These are phyloP conservation scores for Wakefieldia striispora DNA, from an alignment of 768 basidiomycete genomes.

Conservation along the genomic window DNA sequence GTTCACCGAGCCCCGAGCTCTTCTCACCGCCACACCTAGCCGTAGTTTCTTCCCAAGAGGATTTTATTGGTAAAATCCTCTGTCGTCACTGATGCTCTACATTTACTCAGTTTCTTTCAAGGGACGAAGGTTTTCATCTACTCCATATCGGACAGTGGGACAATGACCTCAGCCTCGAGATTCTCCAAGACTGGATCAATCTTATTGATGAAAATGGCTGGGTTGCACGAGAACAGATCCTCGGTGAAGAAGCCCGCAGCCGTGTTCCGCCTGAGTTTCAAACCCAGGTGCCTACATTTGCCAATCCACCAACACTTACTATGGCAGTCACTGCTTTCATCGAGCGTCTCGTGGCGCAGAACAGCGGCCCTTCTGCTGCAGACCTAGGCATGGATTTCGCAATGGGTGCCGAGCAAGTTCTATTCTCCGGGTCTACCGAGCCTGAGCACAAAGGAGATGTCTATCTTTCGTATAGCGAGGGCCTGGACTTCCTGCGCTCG, in stretches of 20 bases:
- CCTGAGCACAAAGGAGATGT: constrained; percentile 39
- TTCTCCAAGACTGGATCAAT: constrained; percentile 85
- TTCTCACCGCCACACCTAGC: constrained; percentile 92
- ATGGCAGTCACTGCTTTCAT: constrained; percentile 95
- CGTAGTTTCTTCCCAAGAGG: constrained; percentile 97
- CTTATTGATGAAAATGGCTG: constrained; percentile 93
- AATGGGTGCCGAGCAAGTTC: constrained; percentile 51
- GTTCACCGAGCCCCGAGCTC: constrained; percentile 68
- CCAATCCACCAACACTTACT: constrained; percentile 91
- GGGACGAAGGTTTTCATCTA: constrained; percentile 98
- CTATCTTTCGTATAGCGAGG: constrained; percentile 58
- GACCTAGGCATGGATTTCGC: constrained; percentile 67
- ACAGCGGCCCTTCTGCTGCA: constrained; percentile 47
- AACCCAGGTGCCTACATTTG: constrained; percentile 90
- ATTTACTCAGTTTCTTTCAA: constrained; percentile 27
- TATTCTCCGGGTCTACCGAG: constrained; percentile 34
- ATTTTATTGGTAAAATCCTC: constrained; percentile 82
- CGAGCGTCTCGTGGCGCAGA: constrained; percentile 54
- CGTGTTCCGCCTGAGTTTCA: constrained; percentile 90
- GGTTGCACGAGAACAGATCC: constrained; percentile 95
- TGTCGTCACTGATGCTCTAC: not conserved
- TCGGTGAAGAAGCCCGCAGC: constrained; percentile 95
- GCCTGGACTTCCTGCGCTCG: constrained; percentile 65
- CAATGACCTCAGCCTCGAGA: constrained; percentile 86
- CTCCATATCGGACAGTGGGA: constrained; percentile 92